phyloP scores from a whole-genome alignment of 2,329 filamentous ascomycete genomes.

The Orbilia ellipsospora region DNA sequence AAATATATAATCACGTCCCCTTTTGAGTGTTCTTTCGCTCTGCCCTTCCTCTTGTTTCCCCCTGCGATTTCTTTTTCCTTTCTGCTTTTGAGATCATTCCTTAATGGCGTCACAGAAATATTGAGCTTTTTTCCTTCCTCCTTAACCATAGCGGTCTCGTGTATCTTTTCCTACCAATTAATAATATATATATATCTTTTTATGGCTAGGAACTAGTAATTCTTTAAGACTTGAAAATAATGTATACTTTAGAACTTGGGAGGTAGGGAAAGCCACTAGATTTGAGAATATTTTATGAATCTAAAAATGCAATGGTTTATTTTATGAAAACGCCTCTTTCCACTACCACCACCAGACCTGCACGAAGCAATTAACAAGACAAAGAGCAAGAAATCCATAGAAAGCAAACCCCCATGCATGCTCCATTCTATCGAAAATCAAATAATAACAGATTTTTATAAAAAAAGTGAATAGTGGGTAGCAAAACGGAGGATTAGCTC shows the following conservation, averaged over 20 bases:
- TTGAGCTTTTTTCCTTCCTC: constrained; percentile 12
- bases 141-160: constrained; percentile 50
- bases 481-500: background rate
- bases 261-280: too few species aligned
- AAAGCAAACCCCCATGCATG: too few species aligned
- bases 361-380: too few species aligned
- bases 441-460: background rate
- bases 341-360: too few species aligned
- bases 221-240: too few species aligned
- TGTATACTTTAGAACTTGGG: too few species aligned
- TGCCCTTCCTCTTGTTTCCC: background rate
- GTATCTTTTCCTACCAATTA: constrained; percentile 29
- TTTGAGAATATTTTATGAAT: too few species aligned
- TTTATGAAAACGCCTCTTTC: too few species aligned
- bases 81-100: constrained; percentile 31
- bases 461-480: too few species aligned
- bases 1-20: constrained; percentile 43
- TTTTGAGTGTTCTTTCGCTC: background rate
- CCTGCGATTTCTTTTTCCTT: constrained; percentile 4
- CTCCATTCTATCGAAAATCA: background rate
- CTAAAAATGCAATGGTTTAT: too few species aligned
- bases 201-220: too few species aligned
- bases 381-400: too few species aligned
- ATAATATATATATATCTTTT: constrained; percentile 19
- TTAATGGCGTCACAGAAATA: constrained; percentile 45